Conservation (phyloP, 2,329 filamentous ascomycete genomes). For the Venturia nashicola region DNA sequence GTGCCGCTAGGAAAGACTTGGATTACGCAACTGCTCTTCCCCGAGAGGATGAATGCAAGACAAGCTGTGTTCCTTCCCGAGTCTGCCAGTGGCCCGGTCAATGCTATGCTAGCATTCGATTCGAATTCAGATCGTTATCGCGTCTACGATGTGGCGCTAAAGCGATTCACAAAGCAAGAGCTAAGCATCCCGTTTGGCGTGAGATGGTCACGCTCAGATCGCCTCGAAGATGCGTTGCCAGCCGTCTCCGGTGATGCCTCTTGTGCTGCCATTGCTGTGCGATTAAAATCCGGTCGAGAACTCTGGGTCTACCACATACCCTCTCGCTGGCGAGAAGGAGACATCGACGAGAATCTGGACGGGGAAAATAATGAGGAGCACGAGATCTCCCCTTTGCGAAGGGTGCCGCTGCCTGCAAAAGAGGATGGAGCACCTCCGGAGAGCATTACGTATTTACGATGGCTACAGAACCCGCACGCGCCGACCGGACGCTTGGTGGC, state of each 20-base stretch:
- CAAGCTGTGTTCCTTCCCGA: conserved; percentile 28
- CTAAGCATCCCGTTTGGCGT: conserved; percentile 26
- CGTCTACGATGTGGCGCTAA: conserved; percentile 26
- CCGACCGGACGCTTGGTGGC: conserved; percentile 24
- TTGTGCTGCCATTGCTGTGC: conserved; percentile 24
- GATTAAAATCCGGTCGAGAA: not conserved
- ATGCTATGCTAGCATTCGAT: conserved; percentile 26
- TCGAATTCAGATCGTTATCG: conserved; percentile 28
- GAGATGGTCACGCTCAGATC: conserved; percentile 25
- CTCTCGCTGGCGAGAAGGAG: conserved; percentile 4
- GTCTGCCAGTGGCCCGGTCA: conserved; percentile 24
- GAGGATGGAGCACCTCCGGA: conserved; percentile 22
- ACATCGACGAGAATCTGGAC: not conserved
- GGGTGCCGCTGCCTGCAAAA: conserved; percentile 22
- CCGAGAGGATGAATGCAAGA: conserved; percentile 24
- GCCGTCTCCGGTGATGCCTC: conserved; percentile 26
- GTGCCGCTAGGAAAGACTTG: conserved; percentile 23
- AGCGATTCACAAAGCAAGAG: conserved; percentile 25
- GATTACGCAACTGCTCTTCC: conserved; percentile 29
- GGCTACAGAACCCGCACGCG: conserved; percentile 18
- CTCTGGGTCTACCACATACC: conserved; percentile 8
- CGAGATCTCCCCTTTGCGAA: conserved; percentile 24
- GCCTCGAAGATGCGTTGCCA: conserved; percentile 28
- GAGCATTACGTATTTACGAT: conserved; percentile 22
- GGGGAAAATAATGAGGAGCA: conserved; percentile 15